Evolutionary conservation across 495 filamentous ascomycete genomes (phyloP).

Genomic region (Penicillium robsamsonii): DNA sequence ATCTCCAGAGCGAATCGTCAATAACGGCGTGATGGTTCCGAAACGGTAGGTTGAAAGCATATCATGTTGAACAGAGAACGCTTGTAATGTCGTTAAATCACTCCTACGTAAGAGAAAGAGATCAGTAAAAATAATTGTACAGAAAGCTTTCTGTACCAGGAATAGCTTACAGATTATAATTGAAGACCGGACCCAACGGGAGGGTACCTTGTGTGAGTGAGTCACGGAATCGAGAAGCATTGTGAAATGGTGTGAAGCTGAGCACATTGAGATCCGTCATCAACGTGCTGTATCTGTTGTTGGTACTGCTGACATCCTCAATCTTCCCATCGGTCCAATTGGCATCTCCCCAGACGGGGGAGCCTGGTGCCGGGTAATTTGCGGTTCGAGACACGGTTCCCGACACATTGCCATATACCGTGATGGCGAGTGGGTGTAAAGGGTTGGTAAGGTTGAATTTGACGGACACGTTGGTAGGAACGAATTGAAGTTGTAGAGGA

Average conservation of each 20-base stretch:
- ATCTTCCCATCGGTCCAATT: slow-evolving; percentile 75
- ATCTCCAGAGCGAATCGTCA: slow-evolving; percentile 75
- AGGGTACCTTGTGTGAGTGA: slow-evolving; percentile 60
- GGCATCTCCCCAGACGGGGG: slow-evolving; percentile 51
- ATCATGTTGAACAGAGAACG: slow-evolving; percentile 73
- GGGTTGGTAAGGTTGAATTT: slow-evolving; percentile 61
- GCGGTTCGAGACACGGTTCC: slow-evolving; percentile 50
- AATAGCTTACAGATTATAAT: slow-evolving; percentile 53
- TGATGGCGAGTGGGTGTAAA: slow-evolving; percentile 70
- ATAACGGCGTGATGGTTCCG: slow-evolving; percentile 67
- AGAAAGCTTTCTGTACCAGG: neutral
- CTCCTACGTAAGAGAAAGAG: slow-evolving; percentile 32
- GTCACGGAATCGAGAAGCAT: slow-evolving; percentile 59
- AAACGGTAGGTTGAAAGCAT: slow-evolving; percentile 83
- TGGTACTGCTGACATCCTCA: slow-evolving; percentile 48
- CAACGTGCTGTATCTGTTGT: slow-evolving; percentile 68
- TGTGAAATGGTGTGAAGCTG: slow-evolving; percentile 64
- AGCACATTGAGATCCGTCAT: slow-evolving; percentile 66
- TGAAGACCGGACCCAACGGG: slow-evolving; percentile 73
- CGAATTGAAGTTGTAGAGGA: slow-evolving; percentile 71
- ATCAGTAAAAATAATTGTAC: neutral
- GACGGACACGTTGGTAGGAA: slow-evolving; percentile 69
- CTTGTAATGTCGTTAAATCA: slow-evolving; percentile 54
- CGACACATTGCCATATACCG: slow-evolving; percentile 86
- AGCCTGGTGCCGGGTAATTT: slow-evolving; percentile 50